Evolutionary conservation across 495 filamentous ascomycete species (phyloP), one percentile per base, ranked within the genome.

Genomic region (Daldinia caldariorum): DNA sequence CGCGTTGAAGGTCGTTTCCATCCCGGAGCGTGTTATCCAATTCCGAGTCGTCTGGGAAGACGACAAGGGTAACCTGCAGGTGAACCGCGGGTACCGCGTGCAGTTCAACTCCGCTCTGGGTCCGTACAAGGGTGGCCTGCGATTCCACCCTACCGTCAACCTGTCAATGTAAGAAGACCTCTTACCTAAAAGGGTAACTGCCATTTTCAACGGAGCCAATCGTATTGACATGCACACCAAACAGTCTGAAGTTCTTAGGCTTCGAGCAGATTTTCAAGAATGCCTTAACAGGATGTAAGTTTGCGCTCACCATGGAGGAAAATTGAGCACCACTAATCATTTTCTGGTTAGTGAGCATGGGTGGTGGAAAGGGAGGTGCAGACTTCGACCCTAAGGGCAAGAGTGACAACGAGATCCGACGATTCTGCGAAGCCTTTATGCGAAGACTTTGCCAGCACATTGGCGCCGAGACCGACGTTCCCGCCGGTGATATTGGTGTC

Each of bases 191-290:
- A 13, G 13, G 31, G 22, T 12, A 58, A 56, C 16, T 4, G 32
- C 22, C 22, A 55, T 20, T 14, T n/a, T 50, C 41, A 14, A 62
- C 35, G 5, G 55, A 45, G 43, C 50, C 31, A 38, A 56, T 37
- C 62, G 41, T 54, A 63, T 73, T 79, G 66, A 78, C 63, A 56
- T 62, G 20, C 43, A 13, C 20, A 5, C 13, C 20, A 38, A 55
- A 53, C 51, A 82, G 79, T 77, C 87, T 99, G 69, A 99, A 99
- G 85, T 98, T 98, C 86, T 86, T 99, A 74, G 95, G 94, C 61
- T 97, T 98, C 79, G 95, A 99, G 90, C 95, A 99, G 87, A 95
- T 93, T 83, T 97, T 99, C 87, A 99, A 99, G 90, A 99, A 99
- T 94, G 95, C 95, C 69, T 84, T 99, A 74, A 98, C 95, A 67